Conservation (phyloP, 164 flowering plant genomes). For the Taxillus chinensis region DNA sequence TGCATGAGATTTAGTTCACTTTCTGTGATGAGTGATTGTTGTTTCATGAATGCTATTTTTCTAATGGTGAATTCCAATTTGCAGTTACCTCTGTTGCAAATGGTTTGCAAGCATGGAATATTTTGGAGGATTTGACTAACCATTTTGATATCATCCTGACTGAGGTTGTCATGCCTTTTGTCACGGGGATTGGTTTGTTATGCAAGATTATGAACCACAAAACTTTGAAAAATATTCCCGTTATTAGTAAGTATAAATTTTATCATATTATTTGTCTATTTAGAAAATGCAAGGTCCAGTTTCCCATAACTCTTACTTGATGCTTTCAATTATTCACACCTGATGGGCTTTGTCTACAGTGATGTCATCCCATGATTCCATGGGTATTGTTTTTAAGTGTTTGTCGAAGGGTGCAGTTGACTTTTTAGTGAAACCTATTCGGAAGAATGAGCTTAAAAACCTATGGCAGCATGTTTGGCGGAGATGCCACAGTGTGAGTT, state of each 20-base stretch:
- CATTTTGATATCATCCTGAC: conserved; percentile 39
- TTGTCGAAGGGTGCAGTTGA: conserved; percentile 67
- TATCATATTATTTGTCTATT: background rate
- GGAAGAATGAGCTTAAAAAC: conserved; percentile 68
- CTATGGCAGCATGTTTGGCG: conserved; percentile 80
- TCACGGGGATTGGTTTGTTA: conserved; percentile 39
- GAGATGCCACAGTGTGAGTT: conserved; percentile 55
- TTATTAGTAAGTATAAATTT: conserved; percentile 25
- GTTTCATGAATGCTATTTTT: too few species aligned
- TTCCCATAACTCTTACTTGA: background rate
- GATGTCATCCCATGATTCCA: conserved; percentile 72
- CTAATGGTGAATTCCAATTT: background rate
- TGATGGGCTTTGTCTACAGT: conserved; percentile 42
- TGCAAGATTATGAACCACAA: conserved; percentile 40
- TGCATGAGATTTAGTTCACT: too few species aligned
- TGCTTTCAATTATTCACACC: conserved; percentile 15
- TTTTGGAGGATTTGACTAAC: conserved; percentile 22
- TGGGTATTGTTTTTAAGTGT: conserved; percentile 64
- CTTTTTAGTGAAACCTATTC: conserved; percentile 61
- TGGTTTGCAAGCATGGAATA: conserved; percentile 45
- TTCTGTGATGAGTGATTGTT: too few species aligned
- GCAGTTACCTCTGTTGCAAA: conserved; percentile 37
- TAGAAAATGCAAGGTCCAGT: too few species aligned
- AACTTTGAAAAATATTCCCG: conserved; percentile 33
- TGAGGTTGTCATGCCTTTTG: conserved; percentile 41